Percentiles rank a stretch among this genome's conserved stretches.
These are phyloP conservation scores for Fragilaria crotonensis DNA, from an alignment of 108 stramenopile species.

Conservation along the genomic window DNA sequence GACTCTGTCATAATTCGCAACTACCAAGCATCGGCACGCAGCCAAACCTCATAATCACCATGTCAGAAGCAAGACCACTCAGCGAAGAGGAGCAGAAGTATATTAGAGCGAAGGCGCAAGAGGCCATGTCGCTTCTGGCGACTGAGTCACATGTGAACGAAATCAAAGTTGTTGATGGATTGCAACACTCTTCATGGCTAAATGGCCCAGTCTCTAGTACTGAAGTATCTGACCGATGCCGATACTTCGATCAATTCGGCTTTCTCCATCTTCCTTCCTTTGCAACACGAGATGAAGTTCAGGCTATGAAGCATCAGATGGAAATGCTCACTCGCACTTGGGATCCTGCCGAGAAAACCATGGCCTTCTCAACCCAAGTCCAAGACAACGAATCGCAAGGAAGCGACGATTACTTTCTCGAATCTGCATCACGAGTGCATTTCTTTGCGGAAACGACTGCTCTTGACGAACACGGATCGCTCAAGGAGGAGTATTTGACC, in stretches of 20 bases:
- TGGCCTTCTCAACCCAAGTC: slow-evolving; percentile 74
- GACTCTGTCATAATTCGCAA: too few relatives aligned
- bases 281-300: slow-evolving; percentile 18
- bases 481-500: slow-evolving; percentile 27
- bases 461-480: slow-evolving; percentile 21
- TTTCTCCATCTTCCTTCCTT: slow-evolving; percentile 34
- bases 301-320: slow-evolving; percentile 63
- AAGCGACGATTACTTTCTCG: slow-evolving; percentile 78
- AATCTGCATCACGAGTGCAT: slow-evolving; percentile 59
- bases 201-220: neutral
- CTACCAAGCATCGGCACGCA: too few relatives aligned
- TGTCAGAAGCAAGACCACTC: too few relatives aligned
- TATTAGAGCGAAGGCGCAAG: neutral
- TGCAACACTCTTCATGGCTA: neutral
- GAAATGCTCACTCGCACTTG: slow-evolving; percentile 44
- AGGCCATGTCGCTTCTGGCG: neutral
- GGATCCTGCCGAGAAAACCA: slow-evolving; percentile 33
- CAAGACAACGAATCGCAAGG: slow-evolving; percentile 65
- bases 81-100: too few relatives aligned
- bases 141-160: neutral
- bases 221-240: slow-evolving; percentile 21
- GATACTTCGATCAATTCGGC: slow-evolving; percentile 61
- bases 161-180: neutral
- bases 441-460: slow-evolving; percentile 85
- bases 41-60: too few relatives aligned